Evolutionary conservation across 2,329 filamentous ascomycete genomes (phyloP).

Genomic region (Microascus cirrosus): DNA sequence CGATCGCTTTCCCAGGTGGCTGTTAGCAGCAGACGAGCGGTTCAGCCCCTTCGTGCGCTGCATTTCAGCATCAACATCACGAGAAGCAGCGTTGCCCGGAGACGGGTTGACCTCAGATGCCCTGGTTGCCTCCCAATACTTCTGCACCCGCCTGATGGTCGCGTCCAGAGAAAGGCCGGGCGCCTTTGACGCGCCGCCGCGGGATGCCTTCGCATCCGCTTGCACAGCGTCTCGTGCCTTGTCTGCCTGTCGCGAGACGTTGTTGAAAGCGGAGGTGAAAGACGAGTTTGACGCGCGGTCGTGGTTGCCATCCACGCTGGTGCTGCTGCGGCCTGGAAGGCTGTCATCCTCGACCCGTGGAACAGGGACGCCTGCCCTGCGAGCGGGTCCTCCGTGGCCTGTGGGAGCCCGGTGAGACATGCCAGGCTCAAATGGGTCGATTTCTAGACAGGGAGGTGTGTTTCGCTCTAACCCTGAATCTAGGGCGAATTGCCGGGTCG

Average conservation of each 20-base stretch:
- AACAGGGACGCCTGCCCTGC: neutral
- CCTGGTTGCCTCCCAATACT: neutral
- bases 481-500: too few species aligned
- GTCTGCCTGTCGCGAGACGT: too few species aligned
- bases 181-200: neutral
- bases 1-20: neutral
- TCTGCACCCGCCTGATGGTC: neutral
- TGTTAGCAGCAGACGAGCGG: neutral
- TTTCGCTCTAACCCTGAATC: too few species aligned
- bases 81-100: neutral
- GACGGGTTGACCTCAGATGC: neutral
- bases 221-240: too few species aligned
- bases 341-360: neutral
- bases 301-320: neutral
- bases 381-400: neutral
- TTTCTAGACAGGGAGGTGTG: neutral
- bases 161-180: conserved; percentile 9
- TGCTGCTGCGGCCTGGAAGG: neutral
- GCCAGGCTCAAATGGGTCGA: neutral
- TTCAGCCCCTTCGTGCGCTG: neutral
- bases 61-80: neutral
- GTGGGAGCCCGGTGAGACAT: neutral
- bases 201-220: too few species aligned
- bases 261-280: neutral
- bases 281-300: neutral